A percentile compares a stretch with the other conserved stretches of the same genome.
phyloP scores from a whole-genome alignment of 2,329 filamentous ascomycete genomes.

The Trichoderma sp. region DNA sequence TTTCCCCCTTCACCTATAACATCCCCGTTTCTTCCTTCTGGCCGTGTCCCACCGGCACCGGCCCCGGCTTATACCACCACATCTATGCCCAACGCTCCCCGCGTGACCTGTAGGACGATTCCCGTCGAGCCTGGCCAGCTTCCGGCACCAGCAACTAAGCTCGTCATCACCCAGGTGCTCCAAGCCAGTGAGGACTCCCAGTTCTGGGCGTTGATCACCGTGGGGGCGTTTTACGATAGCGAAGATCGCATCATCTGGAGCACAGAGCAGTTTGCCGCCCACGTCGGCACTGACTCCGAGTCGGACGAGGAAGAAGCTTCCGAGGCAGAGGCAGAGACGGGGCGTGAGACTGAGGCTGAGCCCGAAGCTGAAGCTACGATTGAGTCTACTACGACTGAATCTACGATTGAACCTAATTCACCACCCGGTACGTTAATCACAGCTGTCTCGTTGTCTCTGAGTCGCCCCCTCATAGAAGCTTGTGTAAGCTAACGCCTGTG shows the following conservation, averaged over 20 bases:
- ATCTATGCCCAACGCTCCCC: constrained; percentile 24
- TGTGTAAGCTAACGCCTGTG: background rate
- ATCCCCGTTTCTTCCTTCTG: background rate
- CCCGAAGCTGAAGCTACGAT: background rate
- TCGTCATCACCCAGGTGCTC: constrained; percentile 45
- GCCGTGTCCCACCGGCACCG: background rate
- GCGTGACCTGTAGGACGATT: constrained; percentile 27
- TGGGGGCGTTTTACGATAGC: constrained; percentile 47
- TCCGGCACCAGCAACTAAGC: constrained; percentile 45
- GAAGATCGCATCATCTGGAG: constrained; percentile 44
- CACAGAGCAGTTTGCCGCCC: constrained; percentile 42
- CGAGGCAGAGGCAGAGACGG: constrained; percentile 11
- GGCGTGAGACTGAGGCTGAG: constrained; percentile 19
- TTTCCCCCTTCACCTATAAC: background rate
- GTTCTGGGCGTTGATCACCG: constrained; percentile 46
- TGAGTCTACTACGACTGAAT: background rate
- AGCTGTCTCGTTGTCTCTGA: background rate
- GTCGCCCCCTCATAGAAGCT: background rate
- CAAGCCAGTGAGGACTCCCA: constrained; percentile 32
- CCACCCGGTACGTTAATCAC: constrained; percentile 4
- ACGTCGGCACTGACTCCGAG: constrained; percentile 28
- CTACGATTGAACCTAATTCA: constrained; percentile 3
- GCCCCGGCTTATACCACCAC: background rate
- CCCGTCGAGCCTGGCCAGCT: constrained; percentile 33
- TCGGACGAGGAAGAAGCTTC: constrained; percentile 26